Evolutionary conservation across 495 filamentous ascomycete species (phyloP), one percentile per base, ranked within the genome.

Genomic region (Astrocystis sublimbata): DNA sequence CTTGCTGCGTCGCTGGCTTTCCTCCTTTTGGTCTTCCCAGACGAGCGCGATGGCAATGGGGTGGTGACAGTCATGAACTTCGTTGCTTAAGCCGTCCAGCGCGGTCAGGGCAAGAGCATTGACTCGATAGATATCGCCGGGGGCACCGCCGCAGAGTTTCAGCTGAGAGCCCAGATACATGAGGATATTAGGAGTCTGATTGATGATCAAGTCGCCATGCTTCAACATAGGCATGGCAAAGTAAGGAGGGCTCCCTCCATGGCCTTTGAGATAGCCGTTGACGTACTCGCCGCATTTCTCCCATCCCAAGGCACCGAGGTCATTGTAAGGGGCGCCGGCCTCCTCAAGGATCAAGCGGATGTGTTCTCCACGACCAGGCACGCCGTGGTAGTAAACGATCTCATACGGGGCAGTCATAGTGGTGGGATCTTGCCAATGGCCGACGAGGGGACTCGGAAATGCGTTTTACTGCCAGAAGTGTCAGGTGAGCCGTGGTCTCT

Each of bases 321-420:
- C 83, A 24, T 47, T 75, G 73, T 85, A 86, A 47, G 77, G 63
- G 5, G 73, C 75, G 24, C 69, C 58, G 12, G 82, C 71, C 13
- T 73, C 83, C 78, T 85, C 84, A 73, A 87, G 72, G 52, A 63
- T 69, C 49, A 87, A 80, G 17, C 84, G 82, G 71, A 86, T 69
- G 67, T 75, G 76, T 56, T 87, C 84, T 51, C 78, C 84, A 56
- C 84, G 80, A 60, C 84, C 84, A 45, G 84, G 84, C 56, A 83
- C 70, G 49, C 61, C 66, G 42, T 80, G 80, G 68, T 77, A 81
- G 77, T 86, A 87, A 74, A 82, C 68, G 51, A 85, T 79, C 55
- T 81, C 75, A 72, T 81, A 74, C n/a, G 70, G 62, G 17, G 50
- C 38, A 24, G 54, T 19, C 52, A 55, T 55, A n/a, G n/a, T n/a